Percentiles rank a stretch among this genome's conserved stretches.
phyloP scores from a whole-genome alignment of 1,284 basidiomycete species.

The Lentinula novae-zelandiae region DNA sequence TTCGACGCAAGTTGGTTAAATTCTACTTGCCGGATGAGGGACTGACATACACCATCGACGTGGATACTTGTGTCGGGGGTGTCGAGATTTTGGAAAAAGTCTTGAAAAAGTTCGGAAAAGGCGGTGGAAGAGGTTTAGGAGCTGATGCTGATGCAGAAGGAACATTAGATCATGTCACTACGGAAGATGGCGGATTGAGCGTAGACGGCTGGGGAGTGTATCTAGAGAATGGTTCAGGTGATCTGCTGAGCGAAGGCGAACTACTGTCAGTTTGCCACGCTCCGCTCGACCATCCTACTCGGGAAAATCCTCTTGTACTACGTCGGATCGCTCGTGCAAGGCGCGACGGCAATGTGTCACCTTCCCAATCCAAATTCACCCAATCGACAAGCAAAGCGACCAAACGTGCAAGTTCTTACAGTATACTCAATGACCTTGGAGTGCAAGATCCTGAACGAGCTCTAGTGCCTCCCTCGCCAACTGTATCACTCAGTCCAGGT shows the following conservation, averaged over 20 bases:
- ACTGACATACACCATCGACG: conserved; percentile 74
- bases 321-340: conserved; percentile 45
- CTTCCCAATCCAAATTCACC: conserved; percentile 29
- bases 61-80: conserved; percentile 74
- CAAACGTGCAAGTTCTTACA: conserved; percentile 92
- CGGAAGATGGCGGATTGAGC: conserved; percentile 62
- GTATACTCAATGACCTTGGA: conserved; percentile 90
- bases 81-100: conserved; percentile 84
- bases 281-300: conserved; percentile 74
- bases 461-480: conserved; percentile 49
- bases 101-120: conserved; percentile 84
- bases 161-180: conserved; percentile 46
- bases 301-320: conserved; percentile 82
- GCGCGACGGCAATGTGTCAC: conserved; percentile 30
- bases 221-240: conserved; percentile 61
- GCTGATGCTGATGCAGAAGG: conserved; percentile 48
- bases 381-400: conserved; percentile 54
- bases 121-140: conserved; percentile 40
- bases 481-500: conserved; percentile 19
- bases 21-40: conserved; percentile 80
- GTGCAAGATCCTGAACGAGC: conserved; percentile 69
- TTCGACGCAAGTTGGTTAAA: conserved; percentile 80
- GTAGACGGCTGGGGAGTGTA: conserved; percentile 90
- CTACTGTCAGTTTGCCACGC: conserved; percentile 85
- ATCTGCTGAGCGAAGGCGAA: conserved; percentile 80